Evolutionary conservation across 2,329 filamentous ascomycete genomes (phyloP), one percentile per base, ranked within the genome.

Genomic region (Exserohilum rostratum): DNA sequence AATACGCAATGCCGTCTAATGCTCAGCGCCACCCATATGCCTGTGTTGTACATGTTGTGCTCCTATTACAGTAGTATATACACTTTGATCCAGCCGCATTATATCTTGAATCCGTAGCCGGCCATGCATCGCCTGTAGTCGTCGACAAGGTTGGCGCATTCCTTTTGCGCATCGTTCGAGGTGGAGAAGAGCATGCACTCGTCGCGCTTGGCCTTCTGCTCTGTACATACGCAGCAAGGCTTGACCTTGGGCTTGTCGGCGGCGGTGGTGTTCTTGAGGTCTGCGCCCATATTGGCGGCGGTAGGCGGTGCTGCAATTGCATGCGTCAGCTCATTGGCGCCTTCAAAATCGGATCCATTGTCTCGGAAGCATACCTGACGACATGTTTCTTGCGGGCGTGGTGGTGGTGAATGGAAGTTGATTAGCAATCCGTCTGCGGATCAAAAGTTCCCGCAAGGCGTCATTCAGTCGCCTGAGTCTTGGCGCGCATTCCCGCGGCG

Each of bases 121-220:
- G 87, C 87, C 95, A 99, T 98, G 77, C 95, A 99, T 65, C 79
- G 86, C 79, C 87, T 88, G 81, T 99, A 99, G 73, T 90, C 87
- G 25, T 91, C 86, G 61, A 99, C 90, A 59, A 91, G 84, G 46
- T 87, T 84, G 76, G 87, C 84, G 83, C 95, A 99, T 69, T 96
- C 92, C 70, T 86, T 83, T 68, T 90, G 85, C 34, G 95, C 91
- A 72, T 97, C 89, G 70, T 88, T 83, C 57, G 90, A 84, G 60
- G 86, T 92, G 51, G 91, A 96, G 81, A 98, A 97, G 52, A 99
- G 90, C 93, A 99, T 98, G 83, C 95, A 99, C 79, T 99, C 93
- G 80, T 99, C 95, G 61, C 95, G 91, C 66, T 85, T 85, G 34
- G 90, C 83, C 78, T 99, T 99, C 77, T 99, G 92, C 39, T 95